Evolutionary conservation across 2,329 filamentous ascomycete species (phyloP), one percentile per base, ranked within the genome.

Genomic region (Penicillium freii): DNA sequence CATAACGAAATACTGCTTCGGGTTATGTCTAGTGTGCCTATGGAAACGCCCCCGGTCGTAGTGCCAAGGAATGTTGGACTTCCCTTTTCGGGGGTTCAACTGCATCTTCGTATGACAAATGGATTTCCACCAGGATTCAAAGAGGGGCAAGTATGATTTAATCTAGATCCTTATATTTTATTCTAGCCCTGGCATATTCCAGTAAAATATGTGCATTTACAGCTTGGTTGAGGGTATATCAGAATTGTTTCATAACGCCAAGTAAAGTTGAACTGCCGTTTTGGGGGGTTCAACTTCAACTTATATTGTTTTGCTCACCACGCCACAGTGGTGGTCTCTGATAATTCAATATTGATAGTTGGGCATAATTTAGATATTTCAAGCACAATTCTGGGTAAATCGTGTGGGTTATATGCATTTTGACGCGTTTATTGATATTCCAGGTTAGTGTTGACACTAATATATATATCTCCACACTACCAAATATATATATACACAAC

Each of bases 361-460:
- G 0, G 0, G 1, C 17, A 5, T 10, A 5, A 0, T n/a, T 4
- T 4, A 4, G 0, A 2, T 10, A 7, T 9, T 8, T n/a, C 0
- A 2, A 2, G 1, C 3, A 1, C 4, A 23, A 4, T 10, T 10
- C 0, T 0, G 4, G 9, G 8, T 19, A 38, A 1, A 1, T 38
- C 5, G 4, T 38, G n/a, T 15, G 6, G 6, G 5, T 3, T 15
- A 2, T 4, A 10, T 29, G 5, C 8, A 0, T 9, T 34, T 7
- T 3, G 1, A 2, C 10, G 5, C 4, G 13, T 17, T 23, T 8
- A 3, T 1, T 11, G 13, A 3, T 19, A n/a, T 15, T 46, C 7
- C 1, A 17, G 5, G 2, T 1, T 4, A 21, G 1, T 17, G 5
- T 11, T 7, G 3, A 2, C 1, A 1, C 3, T 10, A 5, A 34